Evolutionary conservation across 1,139 yeast species (phyloP).

Genomic region (Suhomyces chickasaworum): DNA sequence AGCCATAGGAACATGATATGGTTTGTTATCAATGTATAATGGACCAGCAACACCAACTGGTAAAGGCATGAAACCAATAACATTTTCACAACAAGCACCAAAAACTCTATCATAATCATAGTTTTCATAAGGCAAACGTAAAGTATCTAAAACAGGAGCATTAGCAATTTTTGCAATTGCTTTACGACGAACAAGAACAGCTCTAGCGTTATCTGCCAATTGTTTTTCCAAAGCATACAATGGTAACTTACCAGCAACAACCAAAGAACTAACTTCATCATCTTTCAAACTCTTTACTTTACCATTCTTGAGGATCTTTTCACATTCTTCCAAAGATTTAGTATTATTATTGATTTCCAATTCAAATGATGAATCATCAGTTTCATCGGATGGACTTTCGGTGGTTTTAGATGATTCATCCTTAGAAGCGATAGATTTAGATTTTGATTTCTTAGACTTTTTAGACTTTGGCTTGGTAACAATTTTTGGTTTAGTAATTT

Average conservation of each 20-base stretch:
- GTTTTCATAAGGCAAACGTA: constrained; percentile 72
- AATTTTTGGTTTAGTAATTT: constrained; percentile 34
- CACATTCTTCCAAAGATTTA: constrained; percentile 62
- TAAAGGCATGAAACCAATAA: constrained; percentile 91
- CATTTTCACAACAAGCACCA: constrained; percentile 99
- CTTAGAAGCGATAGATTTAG: constrained; percentile 8
- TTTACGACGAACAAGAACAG: constrained; percentile 89
- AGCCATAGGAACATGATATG: constrained; percentile 96
- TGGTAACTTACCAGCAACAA: constrained; percentile 78
- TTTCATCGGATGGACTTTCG: constrained; percentile 3
- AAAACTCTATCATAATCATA: constrained; percentile 95
- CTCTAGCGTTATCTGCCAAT: constrained; percentile 82
- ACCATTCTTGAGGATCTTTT: constrained; percentile 68
- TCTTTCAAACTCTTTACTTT: constrained; percentile 64
- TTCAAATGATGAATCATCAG: constrained; percentile 24
- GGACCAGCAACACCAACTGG: constrained; percentile 99
- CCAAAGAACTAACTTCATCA: constrained; percentile 73
- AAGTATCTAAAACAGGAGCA: constrained; percentile 75
- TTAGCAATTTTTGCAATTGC: constrained; percentile 82
- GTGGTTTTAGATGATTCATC: background rate
- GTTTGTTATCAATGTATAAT: constrained; percentile 79
- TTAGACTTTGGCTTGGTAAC: constrained; percentile 14
- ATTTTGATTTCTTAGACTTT: constrained; percentile 26
- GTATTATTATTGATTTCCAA: constrained; percentile 29
- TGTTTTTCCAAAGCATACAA: constrained; percentile 93